Base-by-base conservation (phyloP, 257 asterid genomes). In the Echites panduratus region DNA sequence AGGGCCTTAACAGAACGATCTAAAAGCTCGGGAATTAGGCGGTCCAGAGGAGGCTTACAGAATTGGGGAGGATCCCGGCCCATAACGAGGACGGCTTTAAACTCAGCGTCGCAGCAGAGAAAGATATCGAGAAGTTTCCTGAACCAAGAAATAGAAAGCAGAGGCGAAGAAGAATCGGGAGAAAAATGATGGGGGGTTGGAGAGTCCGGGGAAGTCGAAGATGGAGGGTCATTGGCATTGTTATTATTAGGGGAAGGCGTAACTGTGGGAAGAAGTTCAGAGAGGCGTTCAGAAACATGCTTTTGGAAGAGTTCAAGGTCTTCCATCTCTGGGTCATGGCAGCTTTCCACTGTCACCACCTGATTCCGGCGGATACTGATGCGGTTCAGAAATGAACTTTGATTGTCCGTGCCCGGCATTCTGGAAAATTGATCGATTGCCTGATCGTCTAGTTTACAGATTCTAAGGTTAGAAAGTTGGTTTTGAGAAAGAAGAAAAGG, bases 351-450 rank as follows among this genome's bases (percentile, higher is more conserved):
- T 74, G 85, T 48, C 4, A 71, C 68, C 77, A 91, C 80, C 77
- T 89, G 96, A 77, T 84, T 91, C 49, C 98, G 93, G 50, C 98
- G 96, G 80, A 94, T 91, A 89, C 98, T 94, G 4, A 94, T 91
- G 72, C 95, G 96, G 87, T 91, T 89, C 71, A 91, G 88, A 84
- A 91, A 91, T 8, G 96, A 91, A 29, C 85, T 80, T 79, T 85
- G 96, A 24, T 77, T 89, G 40, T 89, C 89, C 5, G 82, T 52
- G 8, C 74, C 81, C 77, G 88, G 96, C 97, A 92, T 92, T 52
- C 9, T 74, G 61, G 40, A 70, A 62, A 11, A 43, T 22, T 2
- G 14, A 64, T 29, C 13, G 14, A 35, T 38, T 24, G 17, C 64
- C 27, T 57, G 3, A 69, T 22, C 12, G 35, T 53, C n/a, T 13